A percentile compares a stretch with the other conserved stretches of the same genome.
These are phyloP conservation scores for Albifimbria verrucaria DNA, from an alignment of 2,329 filamentous ascomycete species.

Conservation along the genomic window DNA sequence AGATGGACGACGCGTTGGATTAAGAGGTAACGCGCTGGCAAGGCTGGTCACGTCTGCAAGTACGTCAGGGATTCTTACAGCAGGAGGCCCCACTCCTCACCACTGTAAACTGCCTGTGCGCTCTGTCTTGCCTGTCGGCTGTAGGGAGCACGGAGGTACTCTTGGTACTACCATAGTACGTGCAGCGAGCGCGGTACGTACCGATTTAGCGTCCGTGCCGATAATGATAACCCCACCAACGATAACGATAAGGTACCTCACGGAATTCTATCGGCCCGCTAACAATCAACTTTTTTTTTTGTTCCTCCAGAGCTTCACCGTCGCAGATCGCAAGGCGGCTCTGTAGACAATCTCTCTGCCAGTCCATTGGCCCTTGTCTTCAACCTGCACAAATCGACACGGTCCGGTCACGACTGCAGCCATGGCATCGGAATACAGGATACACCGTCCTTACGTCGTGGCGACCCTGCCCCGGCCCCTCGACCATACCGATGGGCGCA, in stretches of 20 bases:
- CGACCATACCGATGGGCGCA: slow-evolving; percentile 47
- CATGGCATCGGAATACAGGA: slow-evolving; percentile 59
- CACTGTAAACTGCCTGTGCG: no score
- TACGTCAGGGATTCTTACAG: not conserved
- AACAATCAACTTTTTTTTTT: slow-evolving; percentile 1
- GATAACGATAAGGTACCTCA: not conserved
- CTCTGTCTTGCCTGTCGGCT: no score
- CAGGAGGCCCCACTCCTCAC: not conserved
- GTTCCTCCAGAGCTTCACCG: not conserved
- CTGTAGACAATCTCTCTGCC: no score
- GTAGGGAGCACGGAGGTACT: no score
- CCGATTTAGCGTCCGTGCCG: not conserved
- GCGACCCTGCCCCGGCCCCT: slow-evolving; percentile 57
- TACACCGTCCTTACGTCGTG: slow-evolving; percentile 63
- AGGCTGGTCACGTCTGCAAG: not conserved
- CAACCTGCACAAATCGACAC: not conserved
- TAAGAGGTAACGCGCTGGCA: not conserved
- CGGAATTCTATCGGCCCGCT: not conserved
- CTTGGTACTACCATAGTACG: no score
- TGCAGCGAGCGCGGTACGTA: not conserved
- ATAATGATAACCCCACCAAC: not conserved
- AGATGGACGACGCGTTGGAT: not conserved
- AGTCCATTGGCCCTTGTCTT: no score
- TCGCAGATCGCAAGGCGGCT: not conserved
- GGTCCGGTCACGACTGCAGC: slow-evolving; percentile 10